A percentile compares a stretch with the other conserved stretches of the same genome.
Conservation (phyloP, 2,329 filamentous ascomycete species). For the Boeremia exigua region DNA sequence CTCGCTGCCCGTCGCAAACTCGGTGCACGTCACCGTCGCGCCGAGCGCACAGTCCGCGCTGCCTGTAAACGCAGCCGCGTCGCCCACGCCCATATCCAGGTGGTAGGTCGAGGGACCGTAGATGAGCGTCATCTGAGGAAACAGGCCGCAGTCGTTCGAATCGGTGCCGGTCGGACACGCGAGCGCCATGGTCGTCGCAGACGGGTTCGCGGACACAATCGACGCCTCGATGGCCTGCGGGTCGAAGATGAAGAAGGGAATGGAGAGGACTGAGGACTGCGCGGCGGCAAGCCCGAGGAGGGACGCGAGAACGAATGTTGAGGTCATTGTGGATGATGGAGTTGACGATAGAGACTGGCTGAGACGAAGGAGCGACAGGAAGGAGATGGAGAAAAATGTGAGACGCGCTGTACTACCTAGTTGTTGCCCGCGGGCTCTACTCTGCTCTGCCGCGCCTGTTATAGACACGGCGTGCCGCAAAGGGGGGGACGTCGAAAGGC, state of each 20-base stretch:
- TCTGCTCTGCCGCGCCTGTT: no score
- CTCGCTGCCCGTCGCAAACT: constrained; percentile 27
- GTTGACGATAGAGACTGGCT: background rate
- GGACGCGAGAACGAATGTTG: constrained; percentile 9
- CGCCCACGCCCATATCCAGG: constrained; percentile 27
- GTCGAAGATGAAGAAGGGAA: constrained; percentile 21
- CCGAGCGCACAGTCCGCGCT: constrained; percentile 26
- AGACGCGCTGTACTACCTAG: background rate
- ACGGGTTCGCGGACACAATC: constrained; percentile 20
- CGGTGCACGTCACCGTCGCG: constrained; percentile 26
- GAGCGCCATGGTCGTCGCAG: constrained; percentile 23
- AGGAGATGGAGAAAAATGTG: background rate
- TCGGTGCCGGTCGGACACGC: constrained; percentile 15
- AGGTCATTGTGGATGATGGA: constrained; percentile 19
- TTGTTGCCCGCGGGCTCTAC: no score
- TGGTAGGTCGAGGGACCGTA: constrained; percentile 30
- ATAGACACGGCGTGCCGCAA: no score
- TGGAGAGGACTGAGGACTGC: constrained; percentile 22
- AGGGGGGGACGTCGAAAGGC: no score
- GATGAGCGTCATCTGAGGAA: constrained; percentile 27
- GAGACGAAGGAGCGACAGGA: background rate
- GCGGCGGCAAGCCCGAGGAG: constrained; percentile 17
- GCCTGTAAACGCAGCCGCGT: constrained; percentile 22
- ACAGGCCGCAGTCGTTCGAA: constrained; percentile 26
- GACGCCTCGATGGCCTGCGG: constrained; percentile 18